phyloP scores from a whole-genome alignment of 257 asterid genomes.

The Orobanche coerulescens region DNA sequence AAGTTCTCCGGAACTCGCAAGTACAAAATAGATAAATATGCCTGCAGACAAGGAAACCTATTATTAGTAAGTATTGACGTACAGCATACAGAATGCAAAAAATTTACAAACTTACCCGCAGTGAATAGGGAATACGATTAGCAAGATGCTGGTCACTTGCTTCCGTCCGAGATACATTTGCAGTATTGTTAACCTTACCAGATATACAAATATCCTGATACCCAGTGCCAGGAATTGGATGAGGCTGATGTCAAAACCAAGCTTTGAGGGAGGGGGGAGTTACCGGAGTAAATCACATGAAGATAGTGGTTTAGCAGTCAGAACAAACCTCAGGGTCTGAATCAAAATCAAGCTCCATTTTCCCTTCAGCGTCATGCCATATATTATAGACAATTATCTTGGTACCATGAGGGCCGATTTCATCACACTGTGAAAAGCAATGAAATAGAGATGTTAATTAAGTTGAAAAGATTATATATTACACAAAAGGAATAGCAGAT shows the following conservation, averaged over 20 bases:
- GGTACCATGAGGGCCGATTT: slow-evolving; percentile 73
- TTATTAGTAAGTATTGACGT: slow-evolving; percentile 19
- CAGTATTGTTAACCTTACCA: slow-evolving; percentile 26
- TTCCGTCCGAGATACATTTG: slow-evolving; percentile 25
- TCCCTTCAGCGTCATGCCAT: slow-evolving; percentile 63
- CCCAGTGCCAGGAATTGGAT: slow-evolving; percentile 18
- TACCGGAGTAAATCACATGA: slow-evolving; percentile 1
- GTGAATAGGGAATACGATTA: slow-evolving; percentile 68
- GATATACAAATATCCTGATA: slow-evolving; percentile 68
- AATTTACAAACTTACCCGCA: slow-evolving; percentile 54
- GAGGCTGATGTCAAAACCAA: slow-evolving; percentile 8
- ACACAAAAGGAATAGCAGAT: background rate
- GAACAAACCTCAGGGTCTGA: slow-evolving; percentile 59
- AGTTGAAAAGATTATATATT: slow-evolving; percentile 4
- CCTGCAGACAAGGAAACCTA: slow-evolving; percentile 39
- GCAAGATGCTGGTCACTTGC: slow-evolving; percentile 63
- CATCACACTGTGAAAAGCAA: slow-evolving; percentile 52
- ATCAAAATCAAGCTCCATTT: slow-evolving; percentile 73
- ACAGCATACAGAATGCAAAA: slow-evolving; percentile 9
- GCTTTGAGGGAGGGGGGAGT: too few relatives aligned
- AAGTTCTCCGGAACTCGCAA: slow-evolving; percentile 50
- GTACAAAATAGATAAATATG: slow-evolving; percentile 74
- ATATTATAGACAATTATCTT: slow-evolving; percentile 62
- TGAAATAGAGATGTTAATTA: background rate
- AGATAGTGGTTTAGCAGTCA: slow-evolving; percentile 19